Conservation (phyloP, 2,329 filamentous ascomycete genomes). For the Alternaria solani region DNA sequence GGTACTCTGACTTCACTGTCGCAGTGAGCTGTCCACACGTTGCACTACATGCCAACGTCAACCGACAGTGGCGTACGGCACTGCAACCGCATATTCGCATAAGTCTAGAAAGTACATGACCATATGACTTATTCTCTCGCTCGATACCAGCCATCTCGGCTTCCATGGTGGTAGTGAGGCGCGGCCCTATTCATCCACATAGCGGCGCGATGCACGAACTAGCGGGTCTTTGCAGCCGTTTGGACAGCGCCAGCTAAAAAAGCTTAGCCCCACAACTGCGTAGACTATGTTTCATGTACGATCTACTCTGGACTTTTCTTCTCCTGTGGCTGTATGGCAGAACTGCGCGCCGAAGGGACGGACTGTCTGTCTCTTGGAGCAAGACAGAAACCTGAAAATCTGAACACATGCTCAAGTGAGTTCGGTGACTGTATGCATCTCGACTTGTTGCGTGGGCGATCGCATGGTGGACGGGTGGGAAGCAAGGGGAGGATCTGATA, state of each 20-base stretch:
- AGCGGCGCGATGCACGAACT: slow-evolving; percentile 28
- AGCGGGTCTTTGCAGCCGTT: slow-evolving; percentile 28
- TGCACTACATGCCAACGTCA: not conserved
- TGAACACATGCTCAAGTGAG: not conserved
- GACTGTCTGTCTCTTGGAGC: not conserved
- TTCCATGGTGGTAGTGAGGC: slow-evolving; percentile 3
- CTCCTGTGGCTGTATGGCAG: not conserved
- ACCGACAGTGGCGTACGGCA: not conserved
- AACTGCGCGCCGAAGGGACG: not conserved
- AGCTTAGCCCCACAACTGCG: slow-evolving; percentile 20
- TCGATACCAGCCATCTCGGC: not conserved
- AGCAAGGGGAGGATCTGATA: slow-evolving; percentile 29
- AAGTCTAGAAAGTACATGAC: not conserved
- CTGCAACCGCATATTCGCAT: not conserved
- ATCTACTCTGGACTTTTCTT: not conserved
- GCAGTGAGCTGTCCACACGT: not conserved
- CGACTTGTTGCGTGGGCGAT: slow-evolving; percentile 1
- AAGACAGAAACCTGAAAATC: rapidly evolving
- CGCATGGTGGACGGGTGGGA: not conserved
- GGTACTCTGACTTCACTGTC: not conserved
- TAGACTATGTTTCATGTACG: slow-evolving; percentile 7
- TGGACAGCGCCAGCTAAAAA: slow-evolving; percentile 21
- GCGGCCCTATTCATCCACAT: slow-evolving; percentile 12
- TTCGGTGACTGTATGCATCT: not conserved
- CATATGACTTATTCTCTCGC: not conserved